A percentile compares a stretch with the other conserved stretches of the same genome.
phyloP scores from a whole-genome alignment of 208 protist species.

The Acanthamoeba triangularis region DNA sequence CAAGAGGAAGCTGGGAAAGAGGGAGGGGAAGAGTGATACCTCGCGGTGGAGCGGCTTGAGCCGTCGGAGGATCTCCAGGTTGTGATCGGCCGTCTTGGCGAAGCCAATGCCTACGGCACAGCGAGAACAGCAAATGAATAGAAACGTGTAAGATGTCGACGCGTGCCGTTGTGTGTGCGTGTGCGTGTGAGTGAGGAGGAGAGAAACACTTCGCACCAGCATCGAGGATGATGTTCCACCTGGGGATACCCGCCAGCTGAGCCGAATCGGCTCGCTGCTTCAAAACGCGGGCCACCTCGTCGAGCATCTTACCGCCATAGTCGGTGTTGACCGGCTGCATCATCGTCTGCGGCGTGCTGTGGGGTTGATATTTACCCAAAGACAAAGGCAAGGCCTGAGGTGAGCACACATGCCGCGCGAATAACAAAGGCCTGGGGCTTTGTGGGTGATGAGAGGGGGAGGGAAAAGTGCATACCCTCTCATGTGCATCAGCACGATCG shows the following conservation, averaged over 20 bases:
- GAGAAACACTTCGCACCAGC: conserved; percentile 65
- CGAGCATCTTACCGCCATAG: conserved; percentile 40
- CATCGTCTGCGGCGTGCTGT: conserved; percentile 70
- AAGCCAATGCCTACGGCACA: conserved; percentile 78
- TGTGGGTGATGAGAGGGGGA: too few species aligned
- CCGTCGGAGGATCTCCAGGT: conserved; percentile 63
- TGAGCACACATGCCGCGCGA: neutral
- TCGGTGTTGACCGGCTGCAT: conserved; percentile 42
- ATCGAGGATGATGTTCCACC: conserved; percentile 88
- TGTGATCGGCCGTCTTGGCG: conserved; percentile 83
- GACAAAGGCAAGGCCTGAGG: neutral
- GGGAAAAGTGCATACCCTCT: neutral
- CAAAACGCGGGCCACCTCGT: conserved; percentile 54
- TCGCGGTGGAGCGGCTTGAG: conserved; percentile 26
- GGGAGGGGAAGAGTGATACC: neutral
- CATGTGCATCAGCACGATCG: conserved; percentile 83
- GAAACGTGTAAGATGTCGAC: neutral
- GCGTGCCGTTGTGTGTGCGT: too few species aligned
- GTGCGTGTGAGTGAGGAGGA: neutral
- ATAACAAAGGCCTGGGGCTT: too few species aligned
- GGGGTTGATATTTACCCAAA: neutral
- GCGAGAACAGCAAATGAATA: neutral
- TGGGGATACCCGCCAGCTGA: conserved; percentile 73
- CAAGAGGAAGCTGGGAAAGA: too few species aligned
- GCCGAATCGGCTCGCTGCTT: conserved; percentile 76